Evolutionary conservation across 345 rosid genomes (phyloP).

Genomic region (Euphorbia pulcherrima): DNA sequence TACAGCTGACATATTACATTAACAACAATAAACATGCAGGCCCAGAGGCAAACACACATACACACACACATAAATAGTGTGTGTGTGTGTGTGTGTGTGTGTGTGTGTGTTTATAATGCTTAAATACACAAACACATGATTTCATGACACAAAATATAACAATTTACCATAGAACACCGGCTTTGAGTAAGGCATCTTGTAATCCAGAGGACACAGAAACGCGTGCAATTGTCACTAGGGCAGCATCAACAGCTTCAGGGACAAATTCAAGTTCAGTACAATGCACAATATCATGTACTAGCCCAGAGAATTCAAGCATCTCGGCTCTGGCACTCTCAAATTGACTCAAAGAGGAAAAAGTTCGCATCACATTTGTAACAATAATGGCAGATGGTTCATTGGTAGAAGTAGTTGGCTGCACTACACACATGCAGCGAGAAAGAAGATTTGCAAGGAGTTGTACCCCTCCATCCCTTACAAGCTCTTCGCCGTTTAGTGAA

Average conservation of each 20-base stretch:
- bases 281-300: slow-evolving; percentile 88
- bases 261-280: slow-evolving; percentile 89
- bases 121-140: background rate
- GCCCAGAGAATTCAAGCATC: slow-evolving; percentile 64
- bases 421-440: slow-evolving; percentile 89
- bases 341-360: slow-evolving; percentile 78
- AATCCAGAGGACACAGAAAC: slow-evolving; percentile 78
- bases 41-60: background rate
- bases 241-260: slow-evolving; percentile 89
- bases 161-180: slow-evolving; percentile 86
- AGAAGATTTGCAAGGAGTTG: slow-evolving; percentile 84
- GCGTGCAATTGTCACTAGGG: slow-evolving; percentile 78
- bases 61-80: background rate
- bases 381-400: slow-evolving; percentile 86
- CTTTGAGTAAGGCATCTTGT: slow-evolving; percentile 77
- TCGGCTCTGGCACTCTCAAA: slow-evolving; percentile 88
- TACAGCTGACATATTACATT: background rate
- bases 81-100: background rate
- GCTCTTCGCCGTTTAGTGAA: slow-evolving; percentile 98
- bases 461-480: slow-evolving; percentile 93
- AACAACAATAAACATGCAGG: background rate
- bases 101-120: background rate
- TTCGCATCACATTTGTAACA: slow-evolving; percentile 85
- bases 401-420: slow-evolving; percentile 92
- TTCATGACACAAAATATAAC: background rate